These are phyloP conservation scores for Dothistroma septosporum DNA, from an alignment of 2,329 filamentous ascomycete genomes.

Conservation along the genomic window DNA sequence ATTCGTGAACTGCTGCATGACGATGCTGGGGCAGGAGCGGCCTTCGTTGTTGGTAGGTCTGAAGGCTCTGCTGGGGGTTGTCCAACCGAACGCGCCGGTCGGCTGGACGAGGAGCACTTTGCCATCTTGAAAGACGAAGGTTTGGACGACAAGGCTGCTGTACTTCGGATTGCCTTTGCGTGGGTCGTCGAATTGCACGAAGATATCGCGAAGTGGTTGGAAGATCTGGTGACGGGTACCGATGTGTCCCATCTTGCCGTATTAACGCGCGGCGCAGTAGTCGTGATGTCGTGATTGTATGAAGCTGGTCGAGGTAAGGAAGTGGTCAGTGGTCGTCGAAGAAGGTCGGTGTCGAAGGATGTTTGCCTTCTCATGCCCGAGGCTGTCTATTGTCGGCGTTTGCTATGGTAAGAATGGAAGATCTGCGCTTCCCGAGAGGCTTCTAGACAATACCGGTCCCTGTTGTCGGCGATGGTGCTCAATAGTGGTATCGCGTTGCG, in stretches of 20 bases:
- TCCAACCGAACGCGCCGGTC: not conserved
- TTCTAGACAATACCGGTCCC: not conserved
- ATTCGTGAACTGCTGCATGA: not conserved
- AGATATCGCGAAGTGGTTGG: not conserved
- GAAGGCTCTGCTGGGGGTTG: not conserved
- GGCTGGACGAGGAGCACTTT: not conserved
- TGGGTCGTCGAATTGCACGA: not conserved
- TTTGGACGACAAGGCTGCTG: not conserved
- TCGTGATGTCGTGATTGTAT: not conserved
- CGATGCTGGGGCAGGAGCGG: not conserved
- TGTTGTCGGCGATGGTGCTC: not conserved
- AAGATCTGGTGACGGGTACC: not conserved
- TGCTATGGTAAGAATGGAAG: not conserved
- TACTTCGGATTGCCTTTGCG: not conserved
- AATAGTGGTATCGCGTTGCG: not conserved
- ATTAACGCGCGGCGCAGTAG: not conserved
- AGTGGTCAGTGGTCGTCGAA: not conserved
- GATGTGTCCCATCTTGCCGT: not conserved
- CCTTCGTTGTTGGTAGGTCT: not conserved
- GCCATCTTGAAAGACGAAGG: not conserved
- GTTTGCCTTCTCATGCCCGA: not conserved
- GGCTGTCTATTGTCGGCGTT: not conserved
- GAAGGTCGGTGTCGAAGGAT: not conserved
- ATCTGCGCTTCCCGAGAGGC: not conserved
- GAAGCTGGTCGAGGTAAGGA: not conserved